A percentile compares a stretch with the other conserved stretches of the same genome.
These are phyloP conservation scores for Verticillium nubilum DNA, from an alignment of 2,329 filamentous ascomycete species.

Conservation along the genomic window DNA sequence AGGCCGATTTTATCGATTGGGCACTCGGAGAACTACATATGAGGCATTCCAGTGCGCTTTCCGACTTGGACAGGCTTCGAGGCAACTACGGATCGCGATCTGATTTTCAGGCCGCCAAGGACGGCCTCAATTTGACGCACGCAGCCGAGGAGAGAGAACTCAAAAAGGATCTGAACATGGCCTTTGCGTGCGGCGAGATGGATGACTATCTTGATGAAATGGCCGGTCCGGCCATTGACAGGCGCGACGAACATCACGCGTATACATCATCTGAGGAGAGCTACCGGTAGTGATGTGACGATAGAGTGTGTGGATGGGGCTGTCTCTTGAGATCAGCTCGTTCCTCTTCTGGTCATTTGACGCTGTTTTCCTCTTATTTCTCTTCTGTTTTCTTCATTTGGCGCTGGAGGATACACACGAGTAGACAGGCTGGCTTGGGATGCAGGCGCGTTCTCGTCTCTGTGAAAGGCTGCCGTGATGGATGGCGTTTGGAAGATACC, in stretches of 20 bases:
- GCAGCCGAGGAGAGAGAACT: not conserved
- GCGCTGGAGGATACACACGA: not conserved
- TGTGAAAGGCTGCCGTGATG: not conserved
- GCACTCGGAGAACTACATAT: not conserved
- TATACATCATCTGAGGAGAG: not conserved
- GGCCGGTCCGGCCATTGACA: not conserved
- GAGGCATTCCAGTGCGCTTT: not conserved
- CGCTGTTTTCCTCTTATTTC: not conserved
- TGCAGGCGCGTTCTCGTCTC: not conserved
- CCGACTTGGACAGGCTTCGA: not conserved
- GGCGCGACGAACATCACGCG: not conserved
- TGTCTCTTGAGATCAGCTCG: not conserved
- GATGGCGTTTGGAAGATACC: not conserved
- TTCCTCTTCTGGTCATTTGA: not conserved
- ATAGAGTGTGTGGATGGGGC: too few relatives aligned
- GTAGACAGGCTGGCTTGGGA: not conserved
- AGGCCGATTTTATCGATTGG: not conserved
- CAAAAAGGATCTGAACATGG: not conserved
- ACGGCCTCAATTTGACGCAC: not conserved
- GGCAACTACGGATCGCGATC: not conserved
- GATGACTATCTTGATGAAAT: not conserved
- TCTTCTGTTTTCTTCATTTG: not conserved
- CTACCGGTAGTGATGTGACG: too few relatives aligned
- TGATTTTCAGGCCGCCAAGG: not conserved
- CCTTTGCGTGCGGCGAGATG: not conserved